Conservation (phyloP, 2,329 filamentous ascomycete genomes). For the Aquanectria penicillioides region DNA sequence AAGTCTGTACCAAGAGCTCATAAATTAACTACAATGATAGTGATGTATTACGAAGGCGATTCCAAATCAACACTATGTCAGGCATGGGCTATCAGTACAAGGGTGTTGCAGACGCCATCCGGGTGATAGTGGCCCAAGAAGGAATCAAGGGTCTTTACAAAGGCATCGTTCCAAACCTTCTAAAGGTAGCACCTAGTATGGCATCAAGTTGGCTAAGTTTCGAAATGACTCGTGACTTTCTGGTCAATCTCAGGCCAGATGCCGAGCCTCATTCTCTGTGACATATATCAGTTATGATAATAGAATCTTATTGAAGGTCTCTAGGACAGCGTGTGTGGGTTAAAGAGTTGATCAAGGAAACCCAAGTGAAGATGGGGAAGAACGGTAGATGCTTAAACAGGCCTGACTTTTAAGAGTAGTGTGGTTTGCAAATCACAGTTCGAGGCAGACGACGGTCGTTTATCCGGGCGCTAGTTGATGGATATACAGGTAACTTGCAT, state of each 20-base stretch:
- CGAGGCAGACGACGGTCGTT: neutral
- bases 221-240: constrained; percentile 89
- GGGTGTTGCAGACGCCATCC: constrained; percentile 83
- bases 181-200: constrained; percentile 99
- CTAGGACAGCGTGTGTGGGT: no score
- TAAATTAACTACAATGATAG: constrained; percentile 52
- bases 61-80: constrained; percentile 99
- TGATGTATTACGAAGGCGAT: constrained; percentile 90
- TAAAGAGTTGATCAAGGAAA: neutral
- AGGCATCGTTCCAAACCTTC: constrained; percentile 91
- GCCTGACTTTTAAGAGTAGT: no score
- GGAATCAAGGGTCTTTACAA: constrained; percentile 91
- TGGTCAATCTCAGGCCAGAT: constrained; percentile 70
- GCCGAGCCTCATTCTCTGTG: constrained; percentile 42
- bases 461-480: constrained; percentile 8
- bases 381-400: constrained; percentile 1
- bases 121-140: constrained; percentile 84
- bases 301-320: constrained; percentile 19
- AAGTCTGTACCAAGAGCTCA: constrained; percentile 33
- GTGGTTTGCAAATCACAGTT: no score
- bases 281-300: constrained; percentile 34
- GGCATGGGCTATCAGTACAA: constrained; percentile 98
- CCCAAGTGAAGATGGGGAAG: neutral
- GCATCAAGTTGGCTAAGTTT: constrained; percentile 98
- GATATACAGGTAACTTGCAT: constrained; percentile 16